Percentiles rank a stretch among this genome's conserved stretches.
Conservation (phyloP, 2,329 filamentous ascomycete species). For the Epichloe coenophiala region DNA sequence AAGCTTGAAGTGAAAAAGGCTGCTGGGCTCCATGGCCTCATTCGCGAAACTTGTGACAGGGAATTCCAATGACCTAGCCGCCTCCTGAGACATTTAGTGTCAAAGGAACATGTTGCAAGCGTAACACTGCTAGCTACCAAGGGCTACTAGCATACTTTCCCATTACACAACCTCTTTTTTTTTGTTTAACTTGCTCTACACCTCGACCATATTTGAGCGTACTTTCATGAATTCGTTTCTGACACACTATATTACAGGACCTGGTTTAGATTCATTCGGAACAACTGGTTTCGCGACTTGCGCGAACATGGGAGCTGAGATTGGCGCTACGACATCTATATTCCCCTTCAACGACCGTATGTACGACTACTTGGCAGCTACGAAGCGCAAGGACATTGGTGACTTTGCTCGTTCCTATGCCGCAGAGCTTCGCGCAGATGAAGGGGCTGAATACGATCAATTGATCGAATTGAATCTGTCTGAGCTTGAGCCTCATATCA, state of each 20-base stretch:
- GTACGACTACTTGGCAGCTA: slow-evolving; percentile 89
- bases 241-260: neutral
- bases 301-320: slow-evolving; percentile 58
- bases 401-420: slow-evolving; percentile 80
- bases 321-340: slow-evolving; percentile 77
- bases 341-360: slow-evolving; percentile 98
- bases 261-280: slow-evolving; percentile 49
- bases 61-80: too few species aligned
- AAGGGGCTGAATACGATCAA: slow-evolving; percentile 90
- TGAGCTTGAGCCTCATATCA: slow-evolving; percentile 94
- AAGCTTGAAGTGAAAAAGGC: too few species aligned
- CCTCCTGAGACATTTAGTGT: too few species aligned
- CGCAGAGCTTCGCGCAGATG: slow-evolving; percentile 72
- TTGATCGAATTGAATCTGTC: slow-evolving; percentile 91
- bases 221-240: too few species aligned
- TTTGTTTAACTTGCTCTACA: too few species aligned
- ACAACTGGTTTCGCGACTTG: slow-evolving; percentile 57
- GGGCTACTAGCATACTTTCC: too few species aligned
- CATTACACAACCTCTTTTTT: too few species aligned
- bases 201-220: too few species aligned
- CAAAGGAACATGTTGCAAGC: too few species aligned
- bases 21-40: too few species aligned
- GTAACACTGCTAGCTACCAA: too few species aligned
- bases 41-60: too few species aligned
- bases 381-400: slow-evolving; percentile 81